These are phyloP conservation scores for Blastobotrys aristatus DNA, from an alignment of 1,139 yeast species.

Conservation along the genomic window DNA sequence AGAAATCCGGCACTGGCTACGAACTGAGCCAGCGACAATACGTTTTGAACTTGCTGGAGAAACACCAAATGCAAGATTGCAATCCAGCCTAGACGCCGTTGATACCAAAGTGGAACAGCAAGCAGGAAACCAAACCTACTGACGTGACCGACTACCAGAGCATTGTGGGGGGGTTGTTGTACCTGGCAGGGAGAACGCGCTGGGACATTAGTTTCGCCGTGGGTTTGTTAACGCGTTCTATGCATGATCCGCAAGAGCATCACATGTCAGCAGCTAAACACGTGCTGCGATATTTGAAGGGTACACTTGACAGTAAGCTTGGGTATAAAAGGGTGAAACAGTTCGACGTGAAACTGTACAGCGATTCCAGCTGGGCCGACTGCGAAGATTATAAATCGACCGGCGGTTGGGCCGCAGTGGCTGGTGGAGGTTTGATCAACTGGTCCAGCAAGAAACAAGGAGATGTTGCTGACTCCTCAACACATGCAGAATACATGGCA, in stretches of 20 bases:
- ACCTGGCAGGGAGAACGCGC: not conserved
- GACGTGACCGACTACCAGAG: no score
- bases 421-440: not conserved
- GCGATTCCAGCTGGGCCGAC: not conserved
- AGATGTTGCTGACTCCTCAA: not conserved
- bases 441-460: conserved; percentile 3
- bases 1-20: not conserved
- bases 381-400: not conserved
- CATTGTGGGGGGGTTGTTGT: not conserved
- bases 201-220: not conserved
- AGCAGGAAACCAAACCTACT: no score
- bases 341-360: not conserved
- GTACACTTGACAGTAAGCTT: no score
- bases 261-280: no score
- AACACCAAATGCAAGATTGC: no score
- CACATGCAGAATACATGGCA: not conserved
- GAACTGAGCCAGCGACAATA: no score
- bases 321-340: no score
- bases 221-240: not conserved
- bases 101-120: no score
- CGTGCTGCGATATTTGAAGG: no score
- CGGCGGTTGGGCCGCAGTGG: not conserved
- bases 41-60: no score
- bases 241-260: not conserved
- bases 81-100: no score